phyloP scores from a whole-genome alignment of 306 rosid genomes.

The Myrica gale region DNA sequence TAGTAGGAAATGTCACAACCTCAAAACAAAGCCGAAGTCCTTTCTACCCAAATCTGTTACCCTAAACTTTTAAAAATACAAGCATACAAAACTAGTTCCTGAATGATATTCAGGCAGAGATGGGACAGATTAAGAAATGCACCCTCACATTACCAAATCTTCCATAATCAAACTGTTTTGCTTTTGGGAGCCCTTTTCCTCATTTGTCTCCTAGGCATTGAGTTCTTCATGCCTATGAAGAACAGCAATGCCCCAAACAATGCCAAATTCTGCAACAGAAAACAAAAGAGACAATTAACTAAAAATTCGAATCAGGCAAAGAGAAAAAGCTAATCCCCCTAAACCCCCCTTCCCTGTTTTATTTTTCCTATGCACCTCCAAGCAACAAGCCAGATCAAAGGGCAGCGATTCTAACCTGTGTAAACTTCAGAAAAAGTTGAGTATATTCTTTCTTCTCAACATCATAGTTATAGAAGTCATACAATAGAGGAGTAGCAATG shows the following conservation, averaged over 20 bases:
- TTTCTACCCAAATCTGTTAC: constrained; percentile 1
- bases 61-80: constrained; percentile 15
- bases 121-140: background rate
- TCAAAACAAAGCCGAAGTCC: constrained; percentile 10
- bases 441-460: constrained; percentile 51
- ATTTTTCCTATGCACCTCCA: background rate
- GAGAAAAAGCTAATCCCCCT: background rate
- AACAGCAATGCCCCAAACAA: constrained; percentile 68
- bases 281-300: background rate
- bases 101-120: constrained; percentile 13
- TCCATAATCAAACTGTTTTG: constrained; percentile 36
- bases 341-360: background rate
- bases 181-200: constrained; percentile 51
- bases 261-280: constrained; percentile 54
- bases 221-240: constrained; percentile 55
- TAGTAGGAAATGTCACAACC: constrained; percentile 10
- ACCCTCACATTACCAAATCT: background rate
- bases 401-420: constrained; percentile 48
- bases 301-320: background rate
- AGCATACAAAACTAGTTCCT: constrained; percentile 35
- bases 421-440: constrained; percentile 56
- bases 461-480: constrained; percentile 69
- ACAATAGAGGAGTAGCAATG: constrained; percentile 50
- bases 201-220: constrained; percentile 48
- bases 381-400: background rate